Evolutionary conservation across 345 rosid genomes (phyloP).

Genomic region (Syzygium oleosum): DNA sequence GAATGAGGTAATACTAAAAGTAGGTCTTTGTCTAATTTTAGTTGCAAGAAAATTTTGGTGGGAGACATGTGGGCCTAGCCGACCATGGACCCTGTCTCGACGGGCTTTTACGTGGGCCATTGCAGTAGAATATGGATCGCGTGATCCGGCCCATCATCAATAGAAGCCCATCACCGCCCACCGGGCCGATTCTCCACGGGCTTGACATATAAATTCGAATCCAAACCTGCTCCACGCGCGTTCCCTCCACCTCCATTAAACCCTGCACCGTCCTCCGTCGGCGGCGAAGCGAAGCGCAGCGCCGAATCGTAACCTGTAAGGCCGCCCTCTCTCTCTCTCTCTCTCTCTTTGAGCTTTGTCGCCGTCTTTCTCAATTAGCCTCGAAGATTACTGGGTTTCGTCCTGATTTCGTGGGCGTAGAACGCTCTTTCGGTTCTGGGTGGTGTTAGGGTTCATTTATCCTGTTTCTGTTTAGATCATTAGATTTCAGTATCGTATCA

Average conservation of each 20-base stretch:
- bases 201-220: neutral
- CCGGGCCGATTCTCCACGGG: neutral
- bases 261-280: neutral
- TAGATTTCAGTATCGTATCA: too few relatives aligned
- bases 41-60: neutral
- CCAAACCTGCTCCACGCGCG: neutral
- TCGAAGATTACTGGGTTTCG: neutral
- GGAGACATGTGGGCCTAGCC: neutral
- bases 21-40: neutral
- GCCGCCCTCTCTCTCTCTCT: neutral
- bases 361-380: neutral
- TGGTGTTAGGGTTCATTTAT: neutral
- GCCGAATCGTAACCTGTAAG: neutral
- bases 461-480: neutral
- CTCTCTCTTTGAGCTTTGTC: neutral
- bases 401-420: neutral
- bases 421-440: neutral
- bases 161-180: neutral
- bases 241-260: neutral
- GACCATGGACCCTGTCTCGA: neutral
- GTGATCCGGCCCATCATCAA: neutral
- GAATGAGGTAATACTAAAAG: neutral
- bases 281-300: neutral
- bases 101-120: neutral
- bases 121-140: neutral